phyloP scores from a whole-genome alignment of 164 flowering plant genomes.

The Berberis vulgaris region DNA sequence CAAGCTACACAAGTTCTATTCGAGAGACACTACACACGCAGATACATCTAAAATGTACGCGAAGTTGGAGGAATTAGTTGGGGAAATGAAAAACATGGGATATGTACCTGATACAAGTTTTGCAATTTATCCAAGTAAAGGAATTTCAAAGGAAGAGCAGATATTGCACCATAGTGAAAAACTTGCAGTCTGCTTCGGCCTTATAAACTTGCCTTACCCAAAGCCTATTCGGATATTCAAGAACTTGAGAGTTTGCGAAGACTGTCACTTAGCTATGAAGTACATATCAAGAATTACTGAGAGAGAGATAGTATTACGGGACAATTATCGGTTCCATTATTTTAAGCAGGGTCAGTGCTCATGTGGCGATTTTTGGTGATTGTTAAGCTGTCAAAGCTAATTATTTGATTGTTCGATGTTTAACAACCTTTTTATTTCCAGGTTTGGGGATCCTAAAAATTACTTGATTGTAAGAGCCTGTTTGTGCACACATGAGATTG shows the following conservation, averaged over 20 bases:
- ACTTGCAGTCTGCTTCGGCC: slow-evolving; percentile 23
- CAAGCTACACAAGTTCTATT: slow-evolving; percentile 16
- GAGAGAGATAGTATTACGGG: slow-evolving; percentile 15
- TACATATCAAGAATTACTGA: slow-evolving; percentile 10
- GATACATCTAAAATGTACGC: slow-evolving; percentile 12
- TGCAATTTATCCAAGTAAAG: slow-evolving; percentile 6
- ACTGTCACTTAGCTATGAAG: slow-evolving; percentile 20
- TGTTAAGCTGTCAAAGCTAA: no score
- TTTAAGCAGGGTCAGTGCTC: slow-evolving; percentile 21
- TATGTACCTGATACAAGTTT: slow-evolving; percentile 10
- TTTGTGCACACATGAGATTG: no score
- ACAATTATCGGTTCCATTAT: slow-evolving; percentile 19
- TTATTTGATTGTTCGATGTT: no score
- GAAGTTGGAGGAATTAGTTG: slow-evolving; percentile 15
- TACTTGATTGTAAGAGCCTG: no score
- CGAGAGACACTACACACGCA: slow-evolving; percentile 12
- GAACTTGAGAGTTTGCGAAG: slow-evolving; percentile 17
- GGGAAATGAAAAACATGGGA: slow-evolving; percentile 15
- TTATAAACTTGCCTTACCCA: slow-evolving; percentile 10
- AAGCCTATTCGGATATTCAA: slow-evolving; percentile 20
- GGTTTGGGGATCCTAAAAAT: no score
- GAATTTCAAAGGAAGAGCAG: slow-evolving; percentile 6
- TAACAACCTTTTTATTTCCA: no score
- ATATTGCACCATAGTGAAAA: slow-evolving; percentile 19
- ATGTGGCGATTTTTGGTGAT: slow-evolving; percentile 6